Conservation (phyloP, 257 asterid species). For the Galeopsis tetrahit region DNA sequence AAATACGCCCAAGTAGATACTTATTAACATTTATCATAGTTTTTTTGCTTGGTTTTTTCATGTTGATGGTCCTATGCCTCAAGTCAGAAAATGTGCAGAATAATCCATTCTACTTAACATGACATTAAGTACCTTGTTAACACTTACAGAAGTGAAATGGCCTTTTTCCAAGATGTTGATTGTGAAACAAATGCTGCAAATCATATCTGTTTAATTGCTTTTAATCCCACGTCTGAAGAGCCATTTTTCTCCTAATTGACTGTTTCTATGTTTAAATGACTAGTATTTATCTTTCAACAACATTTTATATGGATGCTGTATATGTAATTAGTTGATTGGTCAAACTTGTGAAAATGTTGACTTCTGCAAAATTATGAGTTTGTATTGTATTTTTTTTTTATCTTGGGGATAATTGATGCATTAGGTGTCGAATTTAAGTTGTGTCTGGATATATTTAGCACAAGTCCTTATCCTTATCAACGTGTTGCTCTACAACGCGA, state of each 20-base stretch:
- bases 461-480: neutral
- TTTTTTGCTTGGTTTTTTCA: neutral
- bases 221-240: neutral
- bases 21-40: neutral
- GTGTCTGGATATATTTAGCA: neutral
- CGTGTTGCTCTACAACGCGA: neutral
- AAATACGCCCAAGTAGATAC: neutral
- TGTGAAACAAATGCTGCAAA: neutral
- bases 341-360: neutral
- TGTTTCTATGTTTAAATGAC: neutral
- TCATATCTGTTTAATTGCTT: neutral
- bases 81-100: neutral
- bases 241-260: neutral
- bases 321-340: neutral
- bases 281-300: neutral
- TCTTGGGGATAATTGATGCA: slow-evolving; percentile 7
- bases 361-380: neutral
- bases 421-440: neutral
- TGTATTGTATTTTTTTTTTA: neutral
- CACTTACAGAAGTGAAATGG: too few relatives aligned
- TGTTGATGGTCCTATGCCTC: neutral
- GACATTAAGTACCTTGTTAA: too few relatives aligned
- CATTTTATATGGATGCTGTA: slow-evolving; percentile 1
- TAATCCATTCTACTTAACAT: too few relatives aligned
- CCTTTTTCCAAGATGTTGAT: neutral